Conservation (phyloP, 2,329 filamentous ascomycete genomes). For the Emydomyces testavorans region DNA sequence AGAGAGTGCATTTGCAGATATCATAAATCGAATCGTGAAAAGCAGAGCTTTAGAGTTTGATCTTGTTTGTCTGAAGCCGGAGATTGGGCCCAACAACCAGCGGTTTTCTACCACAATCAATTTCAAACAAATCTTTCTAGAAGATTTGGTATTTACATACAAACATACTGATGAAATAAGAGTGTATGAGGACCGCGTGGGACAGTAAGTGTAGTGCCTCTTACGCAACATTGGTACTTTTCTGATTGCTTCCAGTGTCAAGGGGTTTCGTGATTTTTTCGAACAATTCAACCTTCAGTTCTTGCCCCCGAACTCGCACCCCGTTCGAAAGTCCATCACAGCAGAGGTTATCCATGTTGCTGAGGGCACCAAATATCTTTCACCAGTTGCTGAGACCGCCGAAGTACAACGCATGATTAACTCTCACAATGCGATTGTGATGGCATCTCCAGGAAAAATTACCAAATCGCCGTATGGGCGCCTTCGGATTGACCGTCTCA, state of each 20-base stretch:
- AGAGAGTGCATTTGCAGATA: slow-evolving; percentile 62
- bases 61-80: slow-evolving; percentile 76
- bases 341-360: slow-evolving; percentile 79
- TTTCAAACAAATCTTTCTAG: slow-evolving; percentile 82
- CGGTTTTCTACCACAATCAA: slow-evolving; percentile 71
- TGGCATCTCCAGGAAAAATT: slow-evolving; percentile 25
- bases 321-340: slow-evolving; percentile 52
- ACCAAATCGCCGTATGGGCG: slow-evolving; percentile 36
- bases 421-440: slow-evolving; percentile 53
- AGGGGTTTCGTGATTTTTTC: slow-evolving; percentile 77
- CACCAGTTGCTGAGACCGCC: slow-evolving; percentile 67
- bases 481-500: slow-evolving; percentile 69
- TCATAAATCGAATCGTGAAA: slow-evolving; percentile 68
- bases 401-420: slow-evolving; percentile 86
- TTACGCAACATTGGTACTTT: not conserved
- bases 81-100: slow-evolving; percentile 67
- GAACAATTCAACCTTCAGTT: slow-evolving; percentile 58
- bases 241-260: slow-evolving; percentile 41
- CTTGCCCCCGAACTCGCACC: slow-evolving; percentile 31
- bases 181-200: slow-evolving; percentile 53
- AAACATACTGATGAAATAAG: slow-evolving; percentile 66
- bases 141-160: slow-evolving; percentile 76
- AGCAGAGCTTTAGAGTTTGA: slow-evolving; percentile 78
- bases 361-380: slow-evolving; percentile 60
- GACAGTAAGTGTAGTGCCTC: slow-evolving; percentile 37